Evolutionary conservation across 495 filamentous ascomycete species (phyloP).

Genomic region (Hypoxylon rickii): DNA sequence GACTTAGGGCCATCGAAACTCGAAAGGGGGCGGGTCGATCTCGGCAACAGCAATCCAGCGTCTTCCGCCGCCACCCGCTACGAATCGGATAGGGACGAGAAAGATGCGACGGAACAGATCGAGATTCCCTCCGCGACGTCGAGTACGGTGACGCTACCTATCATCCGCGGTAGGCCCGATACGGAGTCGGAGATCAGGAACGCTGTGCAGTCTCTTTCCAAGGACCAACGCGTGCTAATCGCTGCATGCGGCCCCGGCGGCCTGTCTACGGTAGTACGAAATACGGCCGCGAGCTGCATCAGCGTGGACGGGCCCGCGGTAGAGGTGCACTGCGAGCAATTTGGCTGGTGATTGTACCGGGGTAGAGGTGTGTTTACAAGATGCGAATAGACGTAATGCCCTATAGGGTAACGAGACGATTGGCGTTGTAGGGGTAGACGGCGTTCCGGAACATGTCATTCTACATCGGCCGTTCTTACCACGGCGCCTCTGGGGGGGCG

Average conservation of each 20-base stretch:
- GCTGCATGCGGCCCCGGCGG: slow-evolving; percentile 57
- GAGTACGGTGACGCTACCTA: slow-evolving; percentile 19
- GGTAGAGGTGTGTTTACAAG: not conserved
- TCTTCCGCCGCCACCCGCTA: slow-evolving; percentile 31
- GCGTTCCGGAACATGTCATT: slow-evolving; percentile 14
- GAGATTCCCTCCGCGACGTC: slow-evolving; percentile 9
- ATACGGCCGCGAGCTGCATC: slow-evolving; percentile 56
- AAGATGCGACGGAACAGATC: not conserved
- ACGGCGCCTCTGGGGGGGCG: not conserved
- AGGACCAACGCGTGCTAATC: slow-evolving; percentile 52
- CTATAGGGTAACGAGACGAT: not conserved
- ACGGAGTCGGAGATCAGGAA: slow-evolving; percentile 45
- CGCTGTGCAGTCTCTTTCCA: slow-evolving; percentile 44
- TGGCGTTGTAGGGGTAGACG: slow-evolving; percentile 4
- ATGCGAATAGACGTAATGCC: not conserved
- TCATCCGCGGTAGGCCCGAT: slow-evolving; percentile 49
- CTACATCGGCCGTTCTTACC: not conserved
- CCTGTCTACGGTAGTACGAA: slow-evolving; percentile 53
- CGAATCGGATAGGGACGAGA: slow-evolving; percentile 26
- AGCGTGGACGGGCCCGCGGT: slow-evolving; percentile 53
- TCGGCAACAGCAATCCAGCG: slow-evolving; percentile 9
- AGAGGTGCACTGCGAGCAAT: slow-evolving; percentile 60
- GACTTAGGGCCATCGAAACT: not conserved
- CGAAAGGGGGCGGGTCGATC: slow-evolving; percentile 15
- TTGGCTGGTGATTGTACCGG: slow-evolving; percentile 51